Evolutionary conservation across 2,329 filamentous ascomycete genomes (phyloP), one percentile per base, ranked within the genome.

Genomic region (Zopfia rhizophila): DNA sequence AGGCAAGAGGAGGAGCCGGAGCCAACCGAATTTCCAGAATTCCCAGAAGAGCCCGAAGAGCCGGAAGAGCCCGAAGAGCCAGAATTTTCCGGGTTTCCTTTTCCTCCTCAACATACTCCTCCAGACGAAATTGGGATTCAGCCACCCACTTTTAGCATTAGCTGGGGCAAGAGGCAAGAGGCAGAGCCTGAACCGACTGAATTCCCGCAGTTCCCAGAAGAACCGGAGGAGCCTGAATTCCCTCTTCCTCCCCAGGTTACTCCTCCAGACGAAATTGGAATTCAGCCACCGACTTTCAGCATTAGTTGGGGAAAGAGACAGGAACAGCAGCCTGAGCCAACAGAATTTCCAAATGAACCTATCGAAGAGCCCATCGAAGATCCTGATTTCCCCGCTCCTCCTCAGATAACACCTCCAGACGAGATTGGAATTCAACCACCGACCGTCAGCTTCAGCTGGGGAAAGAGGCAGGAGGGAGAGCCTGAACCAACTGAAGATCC

Each of bases 111-210:
- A n/a, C n/a, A 8, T 11, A 52, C 44, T 2, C 45, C 40, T 2
- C 39, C 46, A 21, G 29, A 39, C 14, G 16, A 40, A 18, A 52
- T 52, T 16, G 48, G 36, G 17, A 21, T 56, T 7, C 18, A 35
- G 6, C 49, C 55, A 7, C 57, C 55, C 2, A 38, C 13, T 2
- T 31, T 35, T 12, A 50, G 55, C 8, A 42, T 58, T 2, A 56
- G 51, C 33, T 60, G 57, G 42, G 45, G 21, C n/a, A 55, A 48
- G 37, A 24, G 52, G 7, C 51, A 56, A 30, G 35, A 48, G 27
- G 28, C 25, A 11, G 53, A 52, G 19, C 38, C 44, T 6, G 23
- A 14, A n/a, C 36, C 49, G 7, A 24, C 37, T 4, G 32, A 43
- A 14, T 24, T 13, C 10, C 28, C 28, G n/a, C 38, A 46, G 32